Base-by-base conservation (phyloP, 176 grass and related monocot species). In the Triticum timopheevii region DNA sequence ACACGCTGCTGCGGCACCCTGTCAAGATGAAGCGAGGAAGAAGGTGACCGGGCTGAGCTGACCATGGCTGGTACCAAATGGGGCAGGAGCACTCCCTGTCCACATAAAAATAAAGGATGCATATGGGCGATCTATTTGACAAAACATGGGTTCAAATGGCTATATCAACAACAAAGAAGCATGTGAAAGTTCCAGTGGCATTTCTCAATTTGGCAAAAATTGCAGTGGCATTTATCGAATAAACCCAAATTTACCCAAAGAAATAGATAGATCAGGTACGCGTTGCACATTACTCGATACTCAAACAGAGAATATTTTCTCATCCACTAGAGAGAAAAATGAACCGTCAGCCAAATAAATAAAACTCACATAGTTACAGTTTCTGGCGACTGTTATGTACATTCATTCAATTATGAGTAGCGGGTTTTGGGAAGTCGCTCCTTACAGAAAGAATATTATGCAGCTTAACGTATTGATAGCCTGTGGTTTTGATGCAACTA, bases 391-490 rank as follows among this genome's bases (percentile, higher is more conserved):
- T 89, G 71, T 85, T 85, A 80, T 89, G 67, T 89, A 89, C 87
- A 80, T 63, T 39, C 76, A 74, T 89, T 38, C 76, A 66, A 56
- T 74, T 73, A 80, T 16, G 59, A 79, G 66, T 24, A 64, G 27
- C 44, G 36, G 24, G 35, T 25, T 44, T 65, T 86, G 40, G 42
- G 56, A 56, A 72, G 68, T 44, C 82, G 68, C 35, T 73, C 69
- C 80, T 23, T 83, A 79, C n/a, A 34, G 9, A 78, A 90, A 78
- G 79, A 78, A 86, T 72, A 82, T 90, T 65, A 78, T 71, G 56
- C 61, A 49, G n/a, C 22, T 78, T 39, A 19, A 74, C 62, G 34
- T 38, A 82, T 24, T 61, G 81, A 83, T 40, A 72, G 56, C 81
- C 13, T 83, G 82, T 72, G 69, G 54, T 83, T 44, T 62, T 62